phyloP scores from a whole-genome alignment of 768 basidiomycete species.

The Xerocomellus intermedius region DNA sequence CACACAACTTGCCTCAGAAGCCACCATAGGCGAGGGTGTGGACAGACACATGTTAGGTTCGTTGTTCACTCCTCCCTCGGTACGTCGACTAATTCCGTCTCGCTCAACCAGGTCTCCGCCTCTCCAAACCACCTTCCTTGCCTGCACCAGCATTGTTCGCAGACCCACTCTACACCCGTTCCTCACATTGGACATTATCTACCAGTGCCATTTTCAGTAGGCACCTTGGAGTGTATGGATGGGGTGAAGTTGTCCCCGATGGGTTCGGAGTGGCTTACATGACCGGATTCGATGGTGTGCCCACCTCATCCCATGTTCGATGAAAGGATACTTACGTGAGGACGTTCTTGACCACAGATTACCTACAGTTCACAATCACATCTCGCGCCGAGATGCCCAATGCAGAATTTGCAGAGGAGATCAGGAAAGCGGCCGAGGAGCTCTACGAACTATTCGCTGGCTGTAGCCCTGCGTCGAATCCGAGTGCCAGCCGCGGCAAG shows the following conservation, averaged over 20 bases:
- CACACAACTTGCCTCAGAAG: constrained; percentile 59
- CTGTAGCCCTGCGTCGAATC: not conserved
- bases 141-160: constrained; percentile 65
- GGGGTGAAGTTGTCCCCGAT: constrained; percentile 94
- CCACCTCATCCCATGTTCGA: not conserved
- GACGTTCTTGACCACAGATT: constrained; percentile 44
- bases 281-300: constrained; percentile 79
- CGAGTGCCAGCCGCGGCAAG: not conserved
- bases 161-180: constrained; percentile 71
- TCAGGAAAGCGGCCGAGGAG: constrained; percentile 63
- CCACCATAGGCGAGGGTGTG: constrained; percentile 69
- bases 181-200: constrained; percentile 83
- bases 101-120: constrained; percentile 59
- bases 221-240: constrained; percentile 83
- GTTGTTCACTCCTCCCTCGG: constrained; percentile 14
- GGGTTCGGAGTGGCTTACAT: constrained; percentile 95
- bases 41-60: constrained; percentile 87
- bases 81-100: not conserved
- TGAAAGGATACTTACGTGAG: not conserved
- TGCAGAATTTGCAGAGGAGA: constrained; percentile 66
- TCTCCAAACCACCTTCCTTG: constrained; percentile 60
- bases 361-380: constrained; percentile 83
- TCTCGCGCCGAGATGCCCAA: constrained; percentile 86
- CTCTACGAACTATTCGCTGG: constrained; percentile 56
- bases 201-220: constrained; percentile 89